Conservation (phyloP, 2,329 filamentous ascomycete species). For the Cladosporium cucumerinum region DNA sequence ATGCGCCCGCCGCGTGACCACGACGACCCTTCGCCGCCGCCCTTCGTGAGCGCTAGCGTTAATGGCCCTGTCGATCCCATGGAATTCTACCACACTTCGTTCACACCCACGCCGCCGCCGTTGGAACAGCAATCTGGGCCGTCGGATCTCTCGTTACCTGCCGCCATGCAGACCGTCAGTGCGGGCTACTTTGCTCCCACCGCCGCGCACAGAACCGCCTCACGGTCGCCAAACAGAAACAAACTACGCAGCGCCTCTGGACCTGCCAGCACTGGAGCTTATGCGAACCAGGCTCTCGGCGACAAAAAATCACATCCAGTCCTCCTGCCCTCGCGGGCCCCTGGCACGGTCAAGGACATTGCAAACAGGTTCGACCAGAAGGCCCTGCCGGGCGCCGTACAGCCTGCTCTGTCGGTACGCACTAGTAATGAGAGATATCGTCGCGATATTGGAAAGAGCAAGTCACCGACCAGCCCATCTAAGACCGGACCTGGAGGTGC, state of each 20-base stretch:
- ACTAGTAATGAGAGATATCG: slow-evolving; percentile 28
- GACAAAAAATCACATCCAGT: slow-evolving; percentile 30
- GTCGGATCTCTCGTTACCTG: slow-evolving; percentile 7
- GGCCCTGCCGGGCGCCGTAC: slow-evolving; percentile 18
- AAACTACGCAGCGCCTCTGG: slow-evolving; percentile 24
- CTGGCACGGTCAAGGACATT: slow-evolving; percentile 65
- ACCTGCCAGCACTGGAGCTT: slow-evolving; percentile 13
- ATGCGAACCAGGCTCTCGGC: slow-evolving; percentile 19
- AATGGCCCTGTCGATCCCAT: slow-evolving; percentile 22
- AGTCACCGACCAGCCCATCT: slow-evolving; percentile 27
- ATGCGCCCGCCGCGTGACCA: slow-evolving; percentile 4
- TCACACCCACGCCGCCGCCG: slow-evolving; percentile 15
- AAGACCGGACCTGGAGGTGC: slow-evolving; percentile 24
- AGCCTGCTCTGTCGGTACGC: slow-evolving; percentile 23
- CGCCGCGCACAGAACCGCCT: slow-evolving; percentile 9
- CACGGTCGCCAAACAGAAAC: slow-evolving; percentile 12
- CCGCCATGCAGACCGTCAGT: slow-evolving; percentile 14
- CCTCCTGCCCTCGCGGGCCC: slow-evolving; percentile 26
- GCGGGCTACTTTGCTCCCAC: neutral
- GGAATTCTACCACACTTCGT: slow-evolving; percentile 21
- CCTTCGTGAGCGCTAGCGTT: slow-evolving; percentile 19
- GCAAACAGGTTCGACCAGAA: slow-evolving; percentile 72
- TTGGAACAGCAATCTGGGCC: slow-evolving; percentile 15
- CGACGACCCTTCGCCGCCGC: slow-evolving; percentile 15
- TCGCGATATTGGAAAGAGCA: slow-evolving; percentile 20